These are phyloP conservation scores for Earliella scabrosa DNA, from an alignment of 1,284 basidiomycete genomes.

Conservation along the genomic window DNA sequence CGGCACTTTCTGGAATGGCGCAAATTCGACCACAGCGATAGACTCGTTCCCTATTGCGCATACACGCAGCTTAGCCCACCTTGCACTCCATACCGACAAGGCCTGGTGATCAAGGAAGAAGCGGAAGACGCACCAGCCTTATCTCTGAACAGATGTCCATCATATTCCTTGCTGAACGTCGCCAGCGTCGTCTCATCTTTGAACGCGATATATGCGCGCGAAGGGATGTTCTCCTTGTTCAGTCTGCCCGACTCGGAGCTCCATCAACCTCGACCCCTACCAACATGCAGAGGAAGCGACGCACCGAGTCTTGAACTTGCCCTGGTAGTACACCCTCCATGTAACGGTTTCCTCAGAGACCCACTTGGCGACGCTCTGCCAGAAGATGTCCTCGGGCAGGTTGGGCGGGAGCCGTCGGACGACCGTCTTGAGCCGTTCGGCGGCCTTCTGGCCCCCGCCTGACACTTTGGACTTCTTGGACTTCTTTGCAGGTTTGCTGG, in stretches of 20 bases:
- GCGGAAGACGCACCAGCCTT: conserved; percentile 71
- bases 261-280: background rate
- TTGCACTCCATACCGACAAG: no score
- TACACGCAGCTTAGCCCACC: background rate
- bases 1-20: conserved; percentile 89
- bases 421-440: conserved; percentile 84
- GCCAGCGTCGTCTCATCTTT: conserved; percentile 73
- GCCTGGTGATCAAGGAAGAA: background rate
- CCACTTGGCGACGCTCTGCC: conserved; percentile 89
- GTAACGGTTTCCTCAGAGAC: conserved; percentile 73
- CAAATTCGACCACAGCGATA: conserved; percentile 90
- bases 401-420: conserved; percentile 91
- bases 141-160: conserved; percentile 92
- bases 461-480: conserved; percentile 28
- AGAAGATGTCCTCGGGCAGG: conserved; percentile 91
- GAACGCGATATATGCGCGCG: conserved; percentile 94
- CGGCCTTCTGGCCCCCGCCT: conserved; percentile 21
- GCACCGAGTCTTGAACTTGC: conserved; percentile 76
- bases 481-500: conserved; percentile 15
- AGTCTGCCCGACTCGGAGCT: conserved; percentile 43
- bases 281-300: conserved; percentile 27
- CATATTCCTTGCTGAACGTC: conserved; percentile 83
- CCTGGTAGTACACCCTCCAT: conserved; percentile 73
- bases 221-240: conserved; percentile 82
- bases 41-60: conserved; percentile 80